Evolutionary conservation across 108 stramenopile species (phyloP).

Genomic region (Cyclotella baltica): DNA sequence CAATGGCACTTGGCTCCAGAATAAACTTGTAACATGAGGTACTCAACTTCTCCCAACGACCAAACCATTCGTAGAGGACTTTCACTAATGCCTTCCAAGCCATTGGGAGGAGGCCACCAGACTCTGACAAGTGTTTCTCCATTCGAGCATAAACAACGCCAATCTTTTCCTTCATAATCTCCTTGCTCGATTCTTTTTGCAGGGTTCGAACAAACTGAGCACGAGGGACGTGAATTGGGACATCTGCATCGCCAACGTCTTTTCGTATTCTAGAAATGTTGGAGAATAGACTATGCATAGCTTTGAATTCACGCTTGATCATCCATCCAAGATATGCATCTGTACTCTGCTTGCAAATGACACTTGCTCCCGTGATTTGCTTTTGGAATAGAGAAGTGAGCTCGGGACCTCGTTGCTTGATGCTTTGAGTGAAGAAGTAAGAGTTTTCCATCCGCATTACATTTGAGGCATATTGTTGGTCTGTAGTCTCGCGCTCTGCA

Average conservation of each 20-base stretch:
- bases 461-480: constrained; percentile 88
- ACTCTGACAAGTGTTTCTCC: constrained; percentile 91
- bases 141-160: constrained; percentile 83
- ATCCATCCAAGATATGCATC: constrained; percentile 92
- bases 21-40: constrained; percentile 84
- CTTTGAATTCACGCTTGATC: constrained; percentile 92
- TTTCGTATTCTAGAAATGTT: constrained; percentile 82
- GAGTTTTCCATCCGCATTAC: constrained; percentile 93
- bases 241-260: constrained; percentile 87
- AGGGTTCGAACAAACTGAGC: constrained; percentile 81
- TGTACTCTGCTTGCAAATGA: constrained; percentile 87
- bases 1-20: constrained; percentile 84
- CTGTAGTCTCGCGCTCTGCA: constrained; percentile 80
- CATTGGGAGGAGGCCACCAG: constrained; percentile 83
- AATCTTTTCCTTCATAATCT: constrained; percentile 89
- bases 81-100: constrained; percentile 93
- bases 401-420: constrained; percentile 77
- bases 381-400: constrained; percentile 77
- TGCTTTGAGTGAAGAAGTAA: constrained; percentile 85
- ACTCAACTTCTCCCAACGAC: constrained; percentile 89
- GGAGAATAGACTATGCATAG: constrained; percentile 86
- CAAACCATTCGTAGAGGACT: constrained; percentile 92
- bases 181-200: constrained; percentile 84
- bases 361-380: constrained; percentile 80
- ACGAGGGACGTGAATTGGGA: constrained; percentile 83